These are phyloP conservation scores for Cystobasidiopsis lactophilus DNA, from an alignment of 768 basidiomycete genomes.

Conservation along the genomic window DNA sequence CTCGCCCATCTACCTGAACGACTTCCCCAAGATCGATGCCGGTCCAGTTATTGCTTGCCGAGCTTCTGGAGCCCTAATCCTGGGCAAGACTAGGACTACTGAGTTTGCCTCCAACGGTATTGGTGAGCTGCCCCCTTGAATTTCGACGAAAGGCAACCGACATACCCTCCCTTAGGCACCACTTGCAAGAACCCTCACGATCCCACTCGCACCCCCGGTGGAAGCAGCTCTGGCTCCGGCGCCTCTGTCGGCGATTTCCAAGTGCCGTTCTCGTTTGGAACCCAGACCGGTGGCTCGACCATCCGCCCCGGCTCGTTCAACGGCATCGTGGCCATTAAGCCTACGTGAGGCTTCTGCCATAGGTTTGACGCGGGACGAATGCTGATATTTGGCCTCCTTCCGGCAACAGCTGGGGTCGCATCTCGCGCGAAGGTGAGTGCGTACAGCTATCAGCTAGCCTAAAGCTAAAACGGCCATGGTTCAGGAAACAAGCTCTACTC, in stretches of 20 bases:
- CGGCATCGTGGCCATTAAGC: conserved; percentile 23
- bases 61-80: conserved; percentile 20
- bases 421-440: not conserved
- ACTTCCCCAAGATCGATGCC: conserved; percentile 19
- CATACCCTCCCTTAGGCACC: not conserved
- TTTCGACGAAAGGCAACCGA: too few relatives aligned
- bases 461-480: too few relatives aligned
- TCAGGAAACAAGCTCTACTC: conserved; percentile 19
- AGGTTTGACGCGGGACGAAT: too few relatives aligned
- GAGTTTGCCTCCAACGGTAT: conserved; percentile 20
- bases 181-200: conserved; percentile 18
- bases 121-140: conserved; percentile 6
- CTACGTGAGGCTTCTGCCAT: conserved; percentile 23
- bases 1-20: conserved; percentile 20
- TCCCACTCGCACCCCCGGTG: conserved; percentile 20
- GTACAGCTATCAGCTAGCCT: too few relatives aligned
- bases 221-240: conserved; percentile 22
- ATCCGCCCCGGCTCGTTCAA: conserved; percentile 23
- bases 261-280: conserved; percentile 16
- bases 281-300: conserved; percentile 19
- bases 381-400: too few relatives aligned
- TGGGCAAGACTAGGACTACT: conserved; percentile 20
- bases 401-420: conserved; percentile 20
- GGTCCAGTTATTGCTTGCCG: conserved; percentile 15
- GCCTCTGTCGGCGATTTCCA: conserved; percentile 24